Evolutionary conservation across 306 rosid species (phyloP).

Genomic region (Glycine soja): DNA sequence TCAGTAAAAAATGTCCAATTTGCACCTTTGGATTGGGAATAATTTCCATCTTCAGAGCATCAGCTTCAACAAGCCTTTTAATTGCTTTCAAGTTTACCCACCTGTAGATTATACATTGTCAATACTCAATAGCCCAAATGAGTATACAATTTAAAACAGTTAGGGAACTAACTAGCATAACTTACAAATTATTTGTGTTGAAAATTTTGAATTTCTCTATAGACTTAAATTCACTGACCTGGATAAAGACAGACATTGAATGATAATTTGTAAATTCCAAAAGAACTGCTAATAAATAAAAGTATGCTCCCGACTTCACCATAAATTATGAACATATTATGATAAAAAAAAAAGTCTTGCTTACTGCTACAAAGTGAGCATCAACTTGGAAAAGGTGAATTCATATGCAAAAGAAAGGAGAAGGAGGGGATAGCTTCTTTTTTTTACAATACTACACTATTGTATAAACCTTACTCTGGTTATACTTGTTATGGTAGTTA

Average conservation of each 20-base stretch:
- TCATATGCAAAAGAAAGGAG: no score
- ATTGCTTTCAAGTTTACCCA: constrained; percentile 93
- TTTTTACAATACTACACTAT: neutral
- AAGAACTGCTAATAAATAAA: neutral
- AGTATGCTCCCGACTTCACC: no score
- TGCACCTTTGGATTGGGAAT: constrained; percentile 97
- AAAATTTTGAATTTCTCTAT: constrained; percentile 96
- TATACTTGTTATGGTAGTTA: no score
- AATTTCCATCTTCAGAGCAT: constrained; percentile 95
- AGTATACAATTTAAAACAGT: constrained; percentile 35
- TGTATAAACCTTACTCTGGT: no score
- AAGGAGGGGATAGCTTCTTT: neutral
- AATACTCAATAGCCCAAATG: constrained; percentile 46
- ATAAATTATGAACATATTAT: neutral
- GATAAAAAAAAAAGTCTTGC: neutral
- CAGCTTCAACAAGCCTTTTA: constrained; percentile 86
- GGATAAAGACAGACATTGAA: constrained; percentile 50
- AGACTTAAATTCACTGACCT: constrained; percentile 95
- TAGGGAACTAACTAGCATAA: constrained; percentile 35
- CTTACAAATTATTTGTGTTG: constrained; percentile 96
- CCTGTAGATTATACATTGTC: constrained; percentile 56
- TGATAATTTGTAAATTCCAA: constrained; percentile 31
- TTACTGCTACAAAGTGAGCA: neutral
- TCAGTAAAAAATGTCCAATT: constrained; percentile 12
- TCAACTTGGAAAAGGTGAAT: no score